phyloP scores from a whole-genome alignment of 2,329 filamentous ascomycete genomes.

The Xylariaceae sp. region DNA sequence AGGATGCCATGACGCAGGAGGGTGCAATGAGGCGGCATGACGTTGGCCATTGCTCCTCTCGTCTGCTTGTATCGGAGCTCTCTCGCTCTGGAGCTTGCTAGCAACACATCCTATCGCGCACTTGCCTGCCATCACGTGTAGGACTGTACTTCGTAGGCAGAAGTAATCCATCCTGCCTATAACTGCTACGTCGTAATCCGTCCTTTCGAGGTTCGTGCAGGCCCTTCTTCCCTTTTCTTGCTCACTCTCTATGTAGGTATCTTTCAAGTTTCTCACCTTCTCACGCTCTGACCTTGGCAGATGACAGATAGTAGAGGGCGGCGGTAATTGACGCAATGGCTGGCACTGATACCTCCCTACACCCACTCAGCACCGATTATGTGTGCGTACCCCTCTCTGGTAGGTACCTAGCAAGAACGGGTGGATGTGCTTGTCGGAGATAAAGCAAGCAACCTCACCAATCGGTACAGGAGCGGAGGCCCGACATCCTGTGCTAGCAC shows the following conservation, averaged over 20 bases:
- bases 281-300: background rate
- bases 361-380: too few relatives aligned
- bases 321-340: background rate
- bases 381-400: too few relatives aligned
- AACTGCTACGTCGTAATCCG: too few relatives aligned
- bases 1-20: conserved; percentile 4
- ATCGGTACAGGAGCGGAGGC: background rate
- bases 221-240: background rate
- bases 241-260: background rate
- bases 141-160: background rate
- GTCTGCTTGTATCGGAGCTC: background rate
- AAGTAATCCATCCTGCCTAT: too few relatives aligned
- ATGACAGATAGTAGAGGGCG: background rate
- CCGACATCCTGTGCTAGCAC: background rate
- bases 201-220: too few relatives aligned
- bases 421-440: background rate
- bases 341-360: background rate
- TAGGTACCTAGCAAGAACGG: too few relatives aligned
- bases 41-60: background rate
- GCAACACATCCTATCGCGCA: background rate
- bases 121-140: background rate
- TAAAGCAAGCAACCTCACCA: background rate
- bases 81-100: background rate
- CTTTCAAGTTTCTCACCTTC: background rate
- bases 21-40: background rate